Percentiles rank a stretch among this genome's conserved stretches.
These are phyloP conservation scores for Aristolochia contorta DNA, from an alignment of 164 flowering plant species.

Conservation along the genomic window DNA sequence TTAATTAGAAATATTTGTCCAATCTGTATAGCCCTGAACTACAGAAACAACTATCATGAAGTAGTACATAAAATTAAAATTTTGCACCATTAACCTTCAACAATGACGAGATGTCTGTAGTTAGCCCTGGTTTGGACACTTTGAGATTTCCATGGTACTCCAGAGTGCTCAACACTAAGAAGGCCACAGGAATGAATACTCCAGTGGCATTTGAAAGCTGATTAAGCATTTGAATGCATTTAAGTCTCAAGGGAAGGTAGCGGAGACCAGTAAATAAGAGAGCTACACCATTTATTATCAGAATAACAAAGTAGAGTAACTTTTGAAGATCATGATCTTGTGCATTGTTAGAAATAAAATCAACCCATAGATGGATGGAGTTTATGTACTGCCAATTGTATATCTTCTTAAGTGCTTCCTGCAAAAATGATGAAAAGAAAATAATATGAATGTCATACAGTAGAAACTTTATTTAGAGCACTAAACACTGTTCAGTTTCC, in stretches of 20 bases:
- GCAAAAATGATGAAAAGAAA: slow-evolving; percentile 15
- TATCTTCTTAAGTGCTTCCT: slow-evolving; percentile 66
- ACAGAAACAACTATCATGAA: no score
- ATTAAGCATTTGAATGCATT: slow-evolving; percentile 82
- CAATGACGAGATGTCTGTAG: slow-evolving; percentile 27
- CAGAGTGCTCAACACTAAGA: slow-evolving; percentile 52
- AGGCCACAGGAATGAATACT: slow-evolving; percentile 71
- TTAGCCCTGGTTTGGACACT: slow-evolving; percentile 18
- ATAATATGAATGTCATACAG: background rate
- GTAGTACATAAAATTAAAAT: no score
- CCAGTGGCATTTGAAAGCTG: slow-evolving; percentile 63
- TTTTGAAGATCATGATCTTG: slow-evolving; percentile 57
- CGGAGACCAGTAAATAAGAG: slow-evolving; percentile 68
- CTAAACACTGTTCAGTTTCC: background rate
- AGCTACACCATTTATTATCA: slow-evolving; percentile 68
- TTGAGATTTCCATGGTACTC: slow-evolving; percentile 33
- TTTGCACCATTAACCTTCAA: slow-evolving; percentile 48
- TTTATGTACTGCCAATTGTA: slow-evolving; percentile 66
- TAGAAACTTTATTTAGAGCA: background rate
- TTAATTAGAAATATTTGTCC: no score
- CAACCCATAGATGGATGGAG: slow-evolving; percentile 88
- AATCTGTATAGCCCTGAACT: no score
- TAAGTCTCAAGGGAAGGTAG: slow-evolving; percentile 69
- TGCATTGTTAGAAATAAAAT: slow-evolving; percentile 42
- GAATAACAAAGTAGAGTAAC: slow-evolving; percentile 48